Evolutionary conservation across 192 early-diverging fungal species (phyloP), one percentile per base, ranked within the genome.

Genomic region (Glomus cerebriforme): DNA sequence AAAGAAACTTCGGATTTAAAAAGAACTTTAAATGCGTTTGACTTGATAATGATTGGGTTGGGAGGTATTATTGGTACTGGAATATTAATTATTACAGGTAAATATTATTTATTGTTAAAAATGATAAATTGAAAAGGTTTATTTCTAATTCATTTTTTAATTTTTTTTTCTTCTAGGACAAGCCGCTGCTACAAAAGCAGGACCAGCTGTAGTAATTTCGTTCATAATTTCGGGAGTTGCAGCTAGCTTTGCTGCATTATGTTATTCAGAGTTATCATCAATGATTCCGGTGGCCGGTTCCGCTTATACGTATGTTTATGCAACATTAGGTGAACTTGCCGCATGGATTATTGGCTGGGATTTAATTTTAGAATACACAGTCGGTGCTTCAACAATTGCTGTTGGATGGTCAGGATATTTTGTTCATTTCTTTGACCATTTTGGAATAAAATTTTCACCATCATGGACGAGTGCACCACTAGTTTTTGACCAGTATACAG

Each of bases 311-410:
- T 97, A 92, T 68, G 89, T 92, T 2, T 97, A 96, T 73, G 93
- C 93, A 10, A 93, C 95, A 0, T 82, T 96, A 75, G 96, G 96
- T 17, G 96, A 97, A 85, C 79, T 96, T 27, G 77, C 95, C 26
- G 95, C 91, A 1, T 97, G 96, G 96, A 92, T 95, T 58, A 92
- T 96, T 78, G 95, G 94, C 17, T 97, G 96, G 96, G 92, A 95
- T 83, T 82, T 97, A 45, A 92, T 95, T 13, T 83, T 97, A 34
- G 96, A 97, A 84, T 97, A 95, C 81, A 85, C 95, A 81, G 92
- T 96, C 19, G 92, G 93, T 3, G 92, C 94, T 24, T 92, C 95
- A 0, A 92, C 95, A 0, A 94, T 96, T 39, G 90, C 94, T 19
- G 86, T 89, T 77, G 66, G 95, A 9, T 97, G 95, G 93, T 94